Conservation (phyloP, 1,284 basidiomycete species). For the Chiua sp. region DNA sequence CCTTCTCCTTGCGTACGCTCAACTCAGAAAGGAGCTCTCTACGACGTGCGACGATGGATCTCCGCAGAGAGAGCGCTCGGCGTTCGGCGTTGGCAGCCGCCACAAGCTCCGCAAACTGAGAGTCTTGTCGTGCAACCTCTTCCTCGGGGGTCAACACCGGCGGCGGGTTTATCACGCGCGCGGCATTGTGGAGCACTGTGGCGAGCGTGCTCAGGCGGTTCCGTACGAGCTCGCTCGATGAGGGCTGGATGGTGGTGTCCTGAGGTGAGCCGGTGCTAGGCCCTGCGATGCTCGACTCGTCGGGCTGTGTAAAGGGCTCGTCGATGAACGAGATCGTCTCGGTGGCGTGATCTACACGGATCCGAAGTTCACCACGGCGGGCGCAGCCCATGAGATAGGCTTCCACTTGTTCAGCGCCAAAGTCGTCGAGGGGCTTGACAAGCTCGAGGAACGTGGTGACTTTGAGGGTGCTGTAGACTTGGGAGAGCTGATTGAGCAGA, state of each 20-base stretch:
- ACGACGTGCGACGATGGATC: constrained; percentile 86
- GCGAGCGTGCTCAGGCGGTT: constrained; percentile 83
- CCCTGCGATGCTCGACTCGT: constrained; percentile 40
- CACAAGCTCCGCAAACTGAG: constrained; percentile 60
- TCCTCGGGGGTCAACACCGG: constrained; percentile 48
- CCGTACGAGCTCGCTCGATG: constrained; percentile 70
- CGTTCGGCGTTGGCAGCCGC: constrained; percentile 72
- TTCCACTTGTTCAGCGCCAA: constrained; percentile 81
- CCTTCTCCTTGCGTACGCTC: constrained; percentile 87
- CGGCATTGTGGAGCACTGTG: constrained; percentile 71
- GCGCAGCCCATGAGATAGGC: constrained; percentile 95
- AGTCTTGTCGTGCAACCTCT: constrained; percentile 59
- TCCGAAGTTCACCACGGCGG: constrained; percentile 86
- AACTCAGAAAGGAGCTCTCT: constrained; percentile 91
- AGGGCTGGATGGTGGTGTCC: constrained; percentile 60
- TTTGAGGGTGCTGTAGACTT: constrained; percentile 93
- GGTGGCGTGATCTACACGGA: constrained; percentile 90
- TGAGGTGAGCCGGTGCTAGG: constrained; percentile 12
- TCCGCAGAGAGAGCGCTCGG: constrained; percentile 75
- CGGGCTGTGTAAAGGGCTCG: constrained; percentile 63
- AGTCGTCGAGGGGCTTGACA: constrained; percentile 75
- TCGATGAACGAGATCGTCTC: constrained; percentile 90
- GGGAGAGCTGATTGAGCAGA: constrained; percentile 92
- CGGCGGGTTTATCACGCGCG: constrained; percentile 54
- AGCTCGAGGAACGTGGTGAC: constrained; percentile 79